Evolutionary conservation across 148 eudicot genomes (phyloP), one percentile per base, ranked within the genome.

Genomic region (Nyssa sinensis): DNA sequence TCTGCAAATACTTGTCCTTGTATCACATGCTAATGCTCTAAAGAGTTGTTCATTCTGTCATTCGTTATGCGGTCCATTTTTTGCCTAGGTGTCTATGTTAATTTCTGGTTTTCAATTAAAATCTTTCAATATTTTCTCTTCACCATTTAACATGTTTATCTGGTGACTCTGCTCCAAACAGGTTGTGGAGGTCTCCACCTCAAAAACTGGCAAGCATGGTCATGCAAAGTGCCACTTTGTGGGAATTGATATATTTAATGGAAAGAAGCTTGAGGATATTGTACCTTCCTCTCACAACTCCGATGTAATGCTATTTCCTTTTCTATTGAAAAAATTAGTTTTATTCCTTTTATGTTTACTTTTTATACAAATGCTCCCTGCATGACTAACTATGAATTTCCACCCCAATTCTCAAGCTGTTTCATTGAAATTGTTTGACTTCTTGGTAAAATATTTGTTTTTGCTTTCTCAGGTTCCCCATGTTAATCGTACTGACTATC

Each of bases 121-220:
- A 44, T 11, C 12, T 2, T 4, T 55, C 59, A 55, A 55, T 17
- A 19, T 41, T 27, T 55, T 62, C 8, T 19, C 33, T 17, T 59
- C 39, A 35, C 32, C 2, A 60, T 62, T 25, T 17, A 28, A 62
- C 41, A 23, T 57, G 59, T 73, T 13, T 62, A 0, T 4, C 19
- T 62, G 55, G 7, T 29, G 44, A 24, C 62, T n/a, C n/a, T 41
- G 27, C 31, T 25, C 17, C n/a, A 32, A 67, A 74, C 75, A 89
- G 93, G 93, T 89, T 61, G 93, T 89, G 72, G 93, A 89, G 74
- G 93, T 89, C 41, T 86, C 93, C 68, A 89, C 93, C 65, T 86
- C 93, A 27, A 89, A 89, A 64, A 89, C 90, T 39, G 90, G 90
- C 72, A 87, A 87, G 83, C 90, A 86, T 51, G 90, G 90, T 5